Conservation (phyloP, 148 eudicot species). For the Camellia granthamiana region DNA sequence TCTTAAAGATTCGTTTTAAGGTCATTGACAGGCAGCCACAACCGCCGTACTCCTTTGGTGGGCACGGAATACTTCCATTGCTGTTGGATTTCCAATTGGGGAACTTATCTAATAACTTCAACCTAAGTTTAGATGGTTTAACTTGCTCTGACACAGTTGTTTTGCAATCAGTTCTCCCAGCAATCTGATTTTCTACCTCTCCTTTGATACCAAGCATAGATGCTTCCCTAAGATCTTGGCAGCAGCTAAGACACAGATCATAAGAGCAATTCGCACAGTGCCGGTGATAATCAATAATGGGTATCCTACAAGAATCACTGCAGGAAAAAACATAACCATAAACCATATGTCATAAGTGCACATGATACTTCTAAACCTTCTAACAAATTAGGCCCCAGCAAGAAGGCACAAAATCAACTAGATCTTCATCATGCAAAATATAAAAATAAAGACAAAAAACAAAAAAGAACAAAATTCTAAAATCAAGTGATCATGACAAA, state of each 20-base stretch:
- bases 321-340: constrained; percentile 16
- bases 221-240: constrained; percentile 81
- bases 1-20: constrained; percentile 80
- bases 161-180: constrained; percentile 27
- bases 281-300: constrained; percentile 92
- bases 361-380: neutral
- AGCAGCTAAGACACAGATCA: constrained; percentile 94
- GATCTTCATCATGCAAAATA: neutral
- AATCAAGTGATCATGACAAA: neutral
- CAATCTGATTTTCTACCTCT: constrained; percentile 25
- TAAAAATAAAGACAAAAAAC: neutral
- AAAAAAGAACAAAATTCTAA: neutral
- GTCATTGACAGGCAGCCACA: constrained; percentile 61
- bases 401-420: neutral
- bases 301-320: constrained; percentile 94
- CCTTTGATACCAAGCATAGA: constrained; percentile 36
- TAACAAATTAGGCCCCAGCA: neutral
- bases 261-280: constrained; percentile 85
- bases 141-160: constrained; percentile 27
- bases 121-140: constrained; percentile 30
- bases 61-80: constrained; percentile 83
- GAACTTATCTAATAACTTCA: constrained; percentile 39
- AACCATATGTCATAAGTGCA: neutral
- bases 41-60: constrained; percentile 71
- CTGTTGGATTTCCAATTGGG: constrained; percentile 76